phyloP scores from a whole-genome alignment of 163 green algal species.

The Scenedesmus sp. region DNA sequence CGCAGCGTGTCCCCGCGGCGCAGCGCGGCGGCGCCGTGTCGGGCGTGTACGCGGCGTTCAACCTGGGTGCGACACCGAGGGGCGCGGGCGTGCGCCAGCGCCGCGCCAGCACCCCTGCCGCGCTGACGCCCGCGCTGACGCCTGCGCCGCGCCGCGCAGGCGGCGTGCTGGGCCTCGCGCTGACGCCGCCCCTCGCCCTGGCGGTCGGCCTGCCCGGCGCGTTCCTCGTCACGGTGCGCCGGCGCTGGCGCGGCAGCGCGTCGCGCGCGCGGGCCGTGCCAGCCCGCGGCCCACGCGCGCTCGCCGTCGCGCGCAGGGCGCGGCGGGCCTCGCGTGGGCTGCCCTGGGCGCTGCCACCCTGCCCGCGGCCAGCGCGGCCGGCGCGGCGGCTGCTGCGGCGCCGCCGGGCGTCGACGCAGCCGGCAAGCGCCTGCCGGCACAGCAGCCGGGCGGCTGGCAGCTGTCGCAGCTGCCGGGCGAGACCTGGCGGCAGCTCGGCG shows the following conservation, averaged over 20 bases:
- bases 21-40: constrained; percentile 52
- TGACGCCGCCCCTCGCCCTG: constrained; percentile 55
- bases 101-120: too few species aligned
- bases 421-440: not conserved
- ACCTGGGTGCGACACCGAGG: constrained; percentile 53
- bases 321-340: constrained; percentile 2
- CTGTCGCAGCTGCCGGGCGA: not conserved
- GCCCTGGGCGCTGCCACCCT: not conserved
- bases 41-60: constrained; percentile 68
- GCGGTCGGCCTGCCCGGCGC: constrained; percentile 52
- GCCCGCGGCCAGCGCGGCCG: not conserved
- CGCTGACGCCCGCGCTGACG: not conserved
- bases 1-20: constrained; percentile 57
- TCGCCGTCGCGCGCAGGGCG: not conserved
- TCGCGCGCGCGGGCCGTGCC: too few species aligned
- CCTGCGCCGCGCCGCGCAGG: too few species aligned
- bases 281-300: too few species aligned
- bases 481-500: constrained; percentile 22
- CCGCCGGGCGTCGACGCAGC: not conserved
- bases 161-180: constrained; percentile 63
- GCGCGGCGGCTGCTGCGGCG: not conserved
- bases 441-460: not conserved
- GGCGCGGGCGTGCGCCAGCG: too few species aligned
- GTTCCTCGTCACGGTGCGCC: constrained; percentile 54
- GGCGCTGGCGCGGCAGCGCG: constrained; percentile 50